phyloP scores from a whole-genome alignment of 345 rosid species.

The Populus ilicifolia region DNA sequence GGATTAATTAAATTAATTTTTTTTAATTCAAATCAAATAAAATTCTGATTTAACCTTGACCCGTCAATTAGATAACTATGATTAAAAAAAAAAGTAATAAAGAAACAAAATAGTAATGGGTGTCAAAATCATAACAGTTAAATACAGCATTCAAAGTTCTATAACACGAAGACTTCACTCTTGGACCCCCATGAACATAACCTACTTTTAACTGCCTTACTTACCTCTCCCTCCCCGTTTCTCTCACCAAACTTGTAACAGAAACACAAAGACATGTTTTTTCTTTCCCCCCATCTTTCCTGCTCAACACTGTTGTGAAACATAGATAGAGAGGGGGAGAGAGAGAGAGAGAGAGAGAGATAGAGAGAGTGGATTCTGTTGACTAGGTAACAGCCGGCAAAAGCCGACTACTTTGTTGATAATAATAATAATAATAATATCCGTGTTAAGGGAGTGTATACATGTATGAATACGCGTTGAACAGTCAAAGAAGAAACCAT shows the following conservation, averaged over 20 bases:
- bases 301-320: background rate
- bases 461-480: slow-evolving; percentile 37
- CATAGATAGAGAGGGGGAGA: background rate
- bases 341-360: background rate
- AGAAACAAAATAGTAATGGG: background rate
- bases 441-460: slow-evolving; percentile 1
- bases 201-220: background rate
- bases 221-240: no score
- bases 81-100: no score
- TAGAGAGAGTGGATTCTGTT: slow-evolving; percentile 4
- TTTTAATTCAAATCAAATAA: no score
- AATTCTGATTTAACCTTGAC: no score
- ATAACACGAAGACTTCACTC: background rate
- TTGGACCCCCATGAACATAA: background rate
- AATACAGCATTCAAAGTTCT: background rate
- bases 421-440: no score
- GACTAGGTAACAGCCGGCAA: slow-evolving; percentile 23
- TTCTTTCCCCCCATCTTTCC: background rate
- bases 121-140: slow-evolving; percentile 14
- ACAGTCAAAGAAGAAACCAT: slow-evolving; percentile 4
- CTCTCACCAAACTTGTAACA: background rate
- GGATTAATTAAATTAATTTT: no score
- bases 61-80: no score
- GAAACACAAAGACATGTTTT: background rate
- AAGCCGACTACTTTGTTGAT: slow-evolving; percentile 7